These are phyloP conservation scores for Naganishia sp. DNA, from an alignment of 1,284 basidiomycete genomes.

Conservation along the genomic window DNA sequence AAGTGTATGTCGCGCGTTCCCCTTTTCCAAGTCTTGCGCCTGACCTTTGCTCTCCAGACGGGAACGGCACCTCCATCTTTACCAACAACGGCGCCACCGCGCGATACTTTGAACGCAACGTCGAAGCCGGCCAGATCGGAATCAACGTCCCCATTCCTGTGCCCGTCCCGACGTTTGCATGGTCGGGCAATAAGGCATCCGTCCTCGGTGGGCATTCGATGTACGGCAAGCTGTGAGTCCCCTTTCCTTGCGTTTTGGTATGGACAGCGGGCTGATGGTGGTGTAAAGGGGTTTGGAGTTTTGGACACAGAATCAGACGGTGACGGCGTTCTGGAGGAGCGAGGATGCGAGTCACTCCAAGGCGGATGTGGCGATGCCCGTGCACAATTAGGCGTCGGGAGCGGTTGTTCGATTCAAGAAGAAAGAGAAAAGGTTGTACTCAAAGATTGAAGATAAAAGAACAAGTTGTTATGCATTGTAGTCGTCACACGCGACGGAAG, in stretches of 20 bases:
- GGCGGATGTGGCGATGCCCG: slow-evolving; percentile 37
- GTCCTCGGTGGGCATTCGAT: slow-evolving; percentile 85
- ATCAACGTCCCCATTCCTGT: slow-evolving; percentile 86
- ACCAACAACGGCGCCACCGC: slow-evolving; percentile 96
- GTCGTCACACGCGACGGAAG: neutral
- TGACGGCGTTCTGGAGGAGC: slow-evolving; percentile 38
- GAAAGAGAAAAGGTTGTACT: neutral
- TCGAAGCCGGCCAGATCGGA: slow-evolving; percentile 90
- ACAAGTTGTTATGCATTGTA: neutral
- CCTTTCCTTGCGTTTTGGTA: slow-evolving; percentile 52
- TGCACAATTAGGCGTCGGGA: slow-evolving; percentile 14
- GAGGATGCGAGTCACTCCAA: slow-evolving; percentile 34
- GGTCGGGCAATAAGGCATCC: slow-evolving; percentile 60
- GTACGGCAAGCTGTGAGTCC: slow-evolving; percentile 77
- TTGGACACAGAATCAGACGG: slow-evolving; percentile 62
- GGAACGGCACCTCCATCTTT: slow-evolving; percentile 95
- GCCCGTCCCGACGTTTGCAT: slow-evolving; percentile 33
- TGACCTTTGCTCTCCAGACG: slow-evolving; percentile 38
- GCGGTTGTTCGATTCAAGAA: too few relatives aligned
- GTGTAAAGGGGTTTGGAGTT: slow-evolving; percentile 68
- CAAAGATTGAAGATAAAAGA: neutral
- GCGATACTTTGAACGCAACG: slow-evolving; percentile 83
- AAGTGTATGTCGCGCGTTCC: slow-evolving; percentile 57
- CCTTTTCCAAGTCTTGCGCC: neutral
- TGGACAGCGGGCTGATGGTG: too few relatives aligned